These are phyloP conservation scores for Pterocarpus macrocarpus DNA, from an alignment of 306 rosid species.

Conservation along the genomic window DNA sequence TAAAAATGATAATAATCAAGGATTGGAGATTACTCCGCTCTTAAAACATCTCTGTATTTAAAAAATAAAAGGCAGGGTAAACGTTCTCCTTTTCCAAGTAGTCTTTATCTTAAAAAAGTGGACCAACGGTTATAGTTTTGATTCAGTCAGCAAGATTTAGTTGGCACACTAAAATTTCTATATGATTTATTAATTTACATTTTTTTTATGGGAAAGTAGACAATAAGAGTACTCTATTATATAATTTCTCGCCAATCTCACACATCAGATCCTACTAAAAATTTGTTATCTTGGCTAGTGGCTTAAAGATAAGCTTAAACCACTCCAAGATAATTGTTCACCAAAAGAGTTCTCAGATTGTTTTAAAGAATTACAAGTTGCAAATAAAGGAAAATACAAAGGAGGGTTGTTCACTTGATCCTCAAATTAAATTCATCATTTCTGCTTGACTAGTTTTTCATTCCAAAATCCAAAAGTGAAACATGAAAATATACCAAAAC, in stretches of 20 bases:
- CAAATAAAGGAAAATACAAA: not conserved
- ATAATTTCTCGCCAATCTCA: not conserved
- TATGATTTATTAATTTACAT: not conserved
- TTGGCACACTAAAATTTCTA: not conserved
- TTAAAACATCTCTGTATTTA: not conserved
- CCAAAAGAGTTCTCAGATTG: not conserved
- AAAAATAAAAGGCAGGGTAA: not conserved
- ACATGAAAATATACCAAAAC: too few species aligned
- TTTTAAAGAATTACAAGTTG: not conserved
- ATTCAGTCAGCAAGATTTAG: constrained; percentile 28
- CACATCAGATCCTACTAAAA: not conserved
- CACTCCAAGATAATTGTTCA: not conserved
- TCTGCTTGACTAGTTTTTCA: not conserved
- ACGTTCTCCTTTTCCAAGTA: not conserved
- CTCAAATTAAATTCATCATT: not conserved
- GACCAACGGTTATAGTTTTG: constrained; percentile 35
- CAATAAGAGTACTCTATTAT: not conserved
- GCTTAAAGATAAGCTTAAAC: not conserved
- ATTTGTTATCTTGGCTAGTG: not conserved
- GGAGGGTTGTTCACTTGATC: not conserved
- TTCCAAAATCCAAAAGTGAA: not conserved
- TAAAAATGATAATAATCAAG: not conserved
- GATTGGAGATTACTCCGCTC: not conserved
- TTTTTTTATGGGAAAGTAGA: not conserved
- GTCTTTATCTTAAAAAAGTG: not conserved